A percentile compares a stretch with the other conserved stretches of the same genome.
Conservation (phyloP, 495 filamentous ascomycete species). For the Hyaloscypha bicolor region DNA sequence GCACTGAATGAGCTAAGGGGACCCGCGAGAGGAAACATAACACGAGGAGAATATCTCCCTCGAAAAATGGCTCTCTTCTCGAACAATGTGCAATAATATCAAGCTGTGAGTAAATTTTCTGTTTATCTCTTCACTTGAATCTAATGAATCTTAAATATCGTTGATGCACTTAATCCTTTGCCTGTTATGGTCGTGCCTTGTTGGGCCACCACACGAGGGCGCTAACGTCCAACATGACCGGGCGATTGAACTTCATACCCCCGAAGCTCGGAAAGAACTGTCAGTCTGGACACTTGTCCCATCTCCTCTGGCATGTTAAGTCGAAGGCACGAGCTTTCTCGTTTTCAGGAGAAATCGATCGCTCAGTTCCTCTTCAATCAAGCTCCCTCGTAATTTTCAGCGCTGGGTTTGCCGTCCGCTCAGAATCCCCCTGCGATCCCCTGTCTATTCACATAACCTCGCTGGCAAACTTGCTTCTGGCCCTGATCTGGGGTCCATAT, state of each 20-base stretch:
- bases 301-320: not conserved
- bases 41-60: too few relatives aligned
- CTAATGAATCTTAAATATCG: too few relatives aligned
- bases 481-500: conserved; percentile 77
- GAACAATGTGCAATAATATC: too few relatives aligned
- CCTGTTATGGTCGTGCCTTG: not conserved
- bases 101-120: too few relatives aligned
- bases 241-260: not conserved
- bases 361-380: not conserved
- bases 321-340: not conserved
- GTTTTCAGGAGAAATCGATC: not conserved
- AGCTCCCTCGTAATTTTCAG: not conserved
- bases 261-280: not conserved
- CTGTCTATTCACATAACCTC: conserved; percentile 26
- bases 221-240: not conserved
- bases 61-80: too few relatives aligned
- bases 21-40: too few relatives aligned
- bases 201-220: not conserved
- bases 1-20: too few relatives aligned
- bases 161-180: not conserved
- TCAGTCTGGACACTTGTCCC: not conserved
- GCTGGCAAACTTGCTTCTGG: conserved; percentile 72
- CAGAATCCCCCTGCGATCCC: not conserved
- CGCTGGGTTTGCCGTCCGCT: not conserved
- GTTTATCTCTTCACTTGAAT: too few relatives aligned